Percentiles rank a stretch among this genome's conserved stretches.
phyloP scores from a whole-genome alignment of 106 monocot species.

The Dendrobium huoshanense region DNA sequence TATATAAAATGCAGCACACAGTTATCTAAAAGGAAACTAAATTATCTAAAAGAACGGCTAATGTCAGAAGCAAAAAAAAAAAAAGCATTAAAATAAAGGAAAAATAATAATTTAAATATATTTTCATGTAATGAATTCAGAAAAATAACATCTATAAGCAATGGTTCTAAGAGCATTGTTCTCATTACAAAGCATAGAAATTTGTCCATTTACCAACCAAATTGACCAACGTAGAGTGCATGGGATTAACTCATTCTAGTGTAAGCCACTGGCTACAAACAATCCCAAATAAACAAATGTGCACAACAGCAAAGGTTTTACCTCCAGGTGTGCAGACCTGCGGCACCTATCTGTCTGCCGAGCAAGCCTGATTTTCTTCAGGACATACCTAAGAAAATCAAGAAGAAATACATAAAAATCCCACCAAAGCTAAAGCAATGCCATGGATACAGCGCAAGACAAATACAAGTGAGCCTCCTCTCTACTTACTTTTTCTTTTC shows the following conservation, averaged over 20 bases:
- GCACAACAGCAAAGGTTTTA: constrained; percentile 6
- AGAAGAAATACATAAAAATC: background rate
- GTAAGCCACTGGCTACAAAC: background rate
- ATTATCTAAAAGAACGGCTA: background rate
- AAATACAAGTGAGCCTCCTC: background rate
- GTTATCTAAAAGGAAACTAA: background rate
- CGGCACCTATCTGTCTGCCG: constrained; percentile 90
- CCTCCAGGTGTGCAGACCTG: constrained; percentile 87
- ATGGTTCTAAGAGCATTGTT: background rate
- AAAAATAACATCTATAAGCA: background rate
- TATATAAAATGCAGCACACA: background rate
- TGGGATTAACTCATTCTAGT: background rate
- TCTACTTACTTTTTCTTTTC: constrained; percentile 50
- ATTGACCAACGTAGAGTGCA: background rate
- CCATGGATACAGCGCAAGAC: background rate
- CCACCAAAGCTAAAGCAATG: background rate
- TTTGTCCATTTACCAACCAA: background rate
- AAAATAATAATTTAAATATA: background rate
- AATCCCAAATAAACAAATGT: background rate
- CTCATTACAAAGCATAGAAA: background rate
- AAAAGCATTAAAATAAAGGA: background rate
- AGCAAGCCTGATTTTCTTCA: constrained; percentile 97
- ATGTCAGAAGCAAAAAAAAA: background rate
- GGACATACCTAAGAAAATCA: constrained; percentile 75
- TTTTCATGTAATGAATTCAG: background rate